phyloP scores from a whole-genome alignment of 305 asterid genomes.

The Fraxinus greggii region DNA sequence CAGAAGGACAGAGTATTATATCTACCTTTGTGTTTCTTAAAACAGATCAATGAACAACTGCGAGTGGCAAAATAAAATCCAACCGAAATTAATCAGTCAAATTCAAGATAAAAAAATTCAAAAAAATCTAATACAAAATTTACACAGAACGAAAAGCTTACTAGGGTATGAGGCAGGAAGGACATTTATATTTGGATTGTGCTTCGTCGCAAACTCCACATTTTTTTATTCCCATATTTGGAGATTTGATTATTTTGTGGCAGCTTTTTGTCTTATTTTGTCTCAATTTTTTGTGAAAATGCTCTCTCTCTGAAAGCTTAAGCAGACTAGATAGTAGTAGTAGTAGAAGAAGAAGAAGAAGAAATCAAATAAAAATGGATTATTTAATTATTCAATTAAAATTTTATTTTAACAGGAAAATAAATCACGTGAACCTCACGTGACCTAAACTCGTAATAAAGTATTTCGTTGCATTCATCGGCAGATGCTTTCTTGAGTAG shows the following conservation, averaged over 20 bases:
- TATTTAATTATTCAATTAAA: not conserved
- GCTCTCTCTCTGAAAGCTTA: not conserved
- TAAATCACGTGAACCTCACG: conserved; percentile 22
- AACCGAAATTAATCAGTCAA: conserved; percentile 12
- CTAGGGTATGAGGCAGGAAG: conserved; percentile 68
- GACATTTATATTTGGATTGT: conserved; percentile 83
- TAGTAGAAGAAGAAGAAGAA: too few relatives aligned
- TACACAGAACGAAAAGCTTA: conserved; percentile 30
- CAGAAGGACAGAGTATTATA: not conserved
- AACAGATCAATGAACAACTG: conserved; percentile 77
- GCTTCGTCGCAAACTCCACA: conserved; percentile 71
- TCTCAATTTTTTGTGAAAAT: not conserved
- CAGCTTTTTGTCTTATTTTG: not conserved
- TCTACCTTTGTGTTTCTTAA: conserved; percentile 82
- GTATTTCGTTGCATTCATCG: not conserved
- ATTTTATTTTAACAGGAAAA: not conserved
- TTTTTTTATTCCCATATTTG: conserved; percentile 46
- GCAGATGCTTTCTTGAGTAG: conserved; percentile 31
- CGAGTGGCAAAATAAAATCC: conserved; percentile 19
- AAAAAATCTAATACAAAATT: not conserved
- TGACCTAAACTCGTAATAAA: not conserved
- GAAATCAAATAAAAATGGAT: not conserved
- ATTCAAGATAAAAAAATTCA: not conserved
- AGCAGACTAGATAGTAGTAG: not conserved
- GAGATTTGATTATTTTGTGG: not conserved